A percentile compares a stretch with the other conserved stretches of the same genome.
Evolutionary conservation across 31 red algal species (phyloP).

Genomic region (Bonnemaisonia californica): DNA sequence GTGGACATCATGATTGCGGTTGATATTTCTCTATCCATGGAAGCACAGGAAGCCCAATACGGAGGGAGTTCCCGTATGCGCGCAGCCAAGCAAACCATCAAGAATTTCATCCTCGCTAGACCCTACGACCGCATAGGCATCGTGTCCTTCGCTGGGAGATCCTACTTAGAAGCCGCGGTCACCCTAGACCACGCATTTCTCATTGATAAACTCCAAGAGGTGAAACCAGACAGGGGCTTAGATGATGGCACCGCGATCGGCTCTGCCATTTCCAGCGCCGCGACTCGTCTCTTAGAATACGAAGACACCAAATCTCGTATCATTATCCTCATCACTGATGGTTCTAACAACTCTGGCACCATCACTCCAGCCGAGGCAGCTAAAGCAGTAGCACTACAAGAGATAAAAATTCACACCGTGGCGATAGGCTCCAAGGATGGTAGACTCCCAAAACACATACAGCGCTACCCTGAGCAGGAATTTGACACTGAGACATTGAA

Average conservation of each 20-base stretch:
- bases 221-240: not conserved
- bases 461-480: not conserved
- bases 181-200: slow-evolving; percentile 14
- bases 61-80: not conserved
- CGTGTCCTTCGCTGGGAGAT: not conserved
- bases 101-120: not conserved
- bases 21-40: slow-evolving; percentile 20
- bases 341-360: slow-evolving; percentile 1
- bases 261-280: not conserved
- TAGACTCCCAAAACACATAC: not conserved
- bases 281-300: not conserved
- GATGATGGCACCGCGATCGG: slow-evolving; percentile 34
- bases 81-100: slow-evolving; percentile 1
- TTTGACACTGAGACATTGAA: slow-evolving; percentile 5
- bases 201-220: not conserved
- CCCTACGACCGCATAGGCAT: slow-evolving; percentile 27
- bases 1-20: slow-evolving; percentile 19
- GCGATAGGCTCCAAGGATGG: not conserved
- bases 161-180: slow-evolving; percentile 1
- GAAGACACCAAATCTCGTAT: not conserved
- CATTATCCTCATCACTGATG: slow-evolving; percentile 16
- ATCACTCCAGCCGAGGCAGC: not conserved
- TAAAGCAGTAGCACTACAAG: not conserved
- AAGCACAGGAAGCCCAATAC: not conserved
- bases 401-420: slow-evolving; percentile 23